Evolutionary conservation across 345 rosid genomes (phyloP).

Genomic region (Salix viminalis): DNA sequence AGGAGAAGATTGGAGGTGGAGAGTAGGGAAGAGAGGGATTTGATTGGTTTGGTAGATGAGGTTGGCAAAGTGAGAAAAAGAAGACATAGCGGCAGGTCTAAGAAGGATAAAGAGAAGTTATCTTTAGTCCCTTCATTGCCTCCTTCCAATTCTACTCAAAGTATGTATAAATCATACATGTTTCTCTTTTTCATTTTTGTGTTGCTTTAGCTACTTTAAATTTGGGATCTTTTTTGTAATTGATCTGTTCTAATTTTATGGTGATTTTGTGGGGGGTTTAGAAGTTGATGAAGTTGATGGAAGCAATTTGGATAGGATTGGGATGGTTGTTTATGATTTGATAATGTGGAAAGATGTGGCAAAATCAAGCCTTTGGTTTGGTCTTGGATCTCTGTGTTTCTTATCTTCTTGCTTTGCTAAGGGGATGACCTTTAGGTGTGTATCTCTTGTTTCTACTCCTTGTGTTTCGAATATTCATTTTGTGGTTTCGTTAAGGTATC

Average conservation of each 20-base stretch:
- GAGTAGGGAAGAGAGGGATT: constrained; percentile 59
- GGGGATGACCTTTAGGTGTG: constrained; percentile 69
- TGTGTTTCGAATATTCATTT: constrained; percentile 2
- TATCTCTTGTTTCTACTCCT: background rate
- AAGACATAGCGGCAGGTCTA: constrained; percentile 45
- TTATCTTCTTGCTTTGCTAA: constrained; percentile 75
- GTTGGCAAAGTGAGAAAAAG: constrained; percentile 48
- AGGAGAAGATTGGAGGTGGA: constrained; percentile 65
- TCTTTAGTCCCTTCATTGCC: constrained; percentile 39
- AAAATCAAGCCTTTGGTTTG: constrained; percentile 87
- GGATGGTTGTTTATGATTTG: constrained; percentile 49
- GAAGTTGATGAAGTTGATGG: constrained; percentile 49
- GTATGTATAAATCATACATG: constrained; percentile 28
- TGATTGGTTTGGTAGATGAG: constrained; percentile 41
- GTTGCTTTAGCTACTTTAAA: background rate
- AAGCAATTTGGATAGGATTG: constrained; percentile 52
- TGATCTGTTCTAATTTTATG: background rate
- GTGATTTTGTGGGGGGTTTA: constrained; percentile 14
- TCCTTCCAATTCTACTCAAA: constrained; percentile 40
- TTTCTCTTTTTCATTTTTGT: background rate
- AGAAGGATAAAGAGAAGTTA: constrained; percentile 86
- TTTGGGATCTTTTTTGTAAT: background rate
- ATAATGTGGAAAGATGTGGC: constrained; percentile 83
- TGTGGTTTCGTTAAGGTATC: background rate
- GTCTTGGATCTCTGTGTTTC: constrained; percentile 73